phyloP scores from a whole-genome alignment of 106 monocot species.

The Phalaenopsis equestris region DNA sequence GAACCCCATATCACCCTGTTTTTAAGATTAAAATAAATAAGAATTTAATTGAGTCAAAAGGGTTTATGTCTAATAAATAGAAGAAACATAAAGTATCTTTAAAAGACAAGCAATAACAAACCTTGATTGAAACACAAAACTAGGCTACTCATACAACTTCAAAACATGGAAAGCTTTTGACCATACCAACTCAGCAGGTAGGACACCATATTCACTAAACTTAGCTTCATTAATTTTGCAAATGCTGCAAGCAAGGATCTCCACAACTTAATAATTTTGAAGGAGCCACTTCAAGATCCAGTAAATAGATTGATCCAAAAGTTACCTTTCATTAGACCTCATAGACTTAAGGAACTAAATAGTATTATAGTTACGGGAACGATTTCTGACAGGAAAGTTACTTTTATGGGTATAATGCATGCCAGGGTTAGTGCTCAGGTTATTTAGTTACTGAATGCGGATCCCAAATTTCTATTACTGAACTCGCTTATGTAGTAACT shows the following conservation, averaged over 20 bases:
- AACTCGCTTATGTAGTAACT: no score
- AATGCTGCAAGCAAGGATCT: neutral
- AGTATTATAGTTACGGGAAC: no score
- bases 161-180: neutral
- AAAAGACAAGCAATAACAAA: neutral
- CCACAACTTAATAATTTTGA: no score
- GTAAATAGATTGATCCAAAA: no score
- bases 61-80: neutral
- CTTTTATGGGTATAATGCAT: no score
- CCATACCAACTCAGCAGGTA: neutral
- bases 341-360: no score
- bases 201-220: neutral
- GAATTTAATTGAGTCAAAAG: neutral
- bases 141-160: neutral
- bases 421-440: no score
- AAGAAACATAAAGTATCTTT: neutral
- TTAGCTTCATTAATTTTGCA: neutral
- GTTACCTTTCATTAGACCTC: no score
- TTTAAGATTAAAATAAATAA: neutral
- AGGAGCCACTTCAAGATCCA: no score
- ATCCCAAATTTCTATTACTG: no score
- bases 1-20: constrained; percentile 77
- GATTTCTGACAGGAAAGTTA: no score
- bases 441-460: no score
- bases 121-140: neutral